Evolutionary conservation across 805 yeast genomes (phyloP).

Genomic region (Metschnikowia sp.): DNA sequence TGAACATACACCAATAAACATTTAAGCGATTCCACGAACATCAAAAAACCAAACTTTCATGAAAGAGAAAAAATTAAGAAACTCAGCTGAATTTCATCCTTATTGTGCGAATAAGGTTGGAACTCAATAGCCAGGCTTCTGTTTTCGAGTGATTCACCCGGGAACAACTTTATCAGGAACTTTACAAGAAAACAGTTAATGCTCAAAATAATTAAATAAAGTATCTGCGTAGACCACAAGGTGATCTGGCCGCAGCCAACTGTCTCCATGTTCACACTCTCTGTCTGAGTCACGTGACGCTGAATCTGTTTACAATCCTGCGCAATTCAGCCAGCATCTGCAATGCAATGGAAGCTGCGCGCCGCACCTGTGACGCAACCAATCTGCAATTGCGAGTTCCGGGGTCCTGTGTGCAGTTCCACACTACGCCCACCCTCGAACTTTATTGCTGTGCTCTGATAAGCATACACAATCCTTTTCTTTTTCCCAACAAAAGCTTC

Average conservation of each 20-base stretch:
- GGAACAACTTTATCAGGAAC: too few species aligned
- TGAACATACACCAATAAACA: too few species aligned
- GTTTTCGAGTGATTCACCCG: too few species aligned
- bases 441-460: neutral
- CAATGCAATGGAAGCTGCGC: neutral
- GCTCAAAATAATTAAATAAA: too few species aligned
- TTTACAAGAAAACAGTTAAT: neutral
- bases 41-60: too few species aligned
- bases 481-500: neutral
- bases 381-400: conserved; percentile 1
- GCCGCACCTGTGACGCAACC: neutral
- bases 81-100: too few species aligned
- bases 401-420: neutral
- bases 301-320: conserved; percentile 5
- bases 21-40: too few species aligned
- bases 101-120: too few species aligned
- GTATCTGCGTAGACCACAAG: neutral
- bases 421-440: neutral
- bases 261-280: too few species aligned
- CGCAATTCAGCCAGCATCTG: conserved; percentile 2
- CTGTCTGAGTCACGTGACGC: neutral
- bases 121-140: too few species aligned
- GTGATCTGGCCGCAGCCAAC: neutral
- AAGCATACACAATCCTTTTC: neutral
- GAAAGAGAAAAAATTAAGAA: too few species aligned